Evolutionary conservation across 805 yeast species (phyloP), one percentile per base, ranked within the genome.

Genomic region (Kluyveromyces siamensis): DNA sequence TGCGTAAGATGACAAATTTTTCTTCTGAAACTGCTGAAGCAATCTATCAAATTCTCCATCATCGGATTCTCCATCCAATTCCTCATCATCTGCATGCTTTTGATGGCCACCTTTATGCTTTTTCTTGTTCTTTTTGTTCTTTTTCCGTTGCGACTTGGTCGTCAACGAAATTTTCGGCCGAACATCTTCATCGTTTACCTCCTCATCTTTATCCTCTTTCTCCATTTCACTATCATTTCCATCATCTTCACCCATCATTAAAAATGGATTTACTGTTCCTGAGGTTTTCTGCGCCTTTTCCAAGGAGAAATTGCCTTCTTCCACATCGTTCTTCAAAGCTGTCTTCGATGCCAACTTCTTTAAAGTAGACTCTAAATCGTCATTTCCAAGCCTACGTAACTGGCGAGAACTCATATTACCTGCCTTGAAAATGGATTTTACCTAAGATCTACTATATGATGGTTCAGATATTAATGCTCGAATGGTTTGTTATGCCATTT

Each of bases 1-100:
- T 13, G 61, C 60, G 67, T 10, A 53, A 49, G 13, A 55, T 47
- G 6, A 39, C 14, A 19, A 35, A 52, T 62, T 60, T 40, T 59
- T 56, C 52, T 63, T 50, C 30, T 62, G 65, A 48, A 68, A 66
- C 46, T 80, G 77, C 17, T 68, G 73, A 4, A 84, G 60, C 4
- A 81, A 67, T 50, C 67, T 67, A 61, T 82, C 87, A 25, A 84
- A 65, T 35, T 80, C 87, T 8, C 77, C 82, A 54, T 80, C 84
- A 50, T 73, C 72, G n/a, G 68, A 66, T 2, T 46, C 51, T 8
- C 56, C 55, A 3, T 51, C 57, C 1, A 53, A 53, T 6, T 52
- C 61, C 10, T 47, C 50, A 7, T 46, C 48, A 18, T 47, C 50
- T 43, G 48, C 56, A 38, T 55, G 55, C 47, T 55, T 54, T 35